These are phyloP conservation scores for Neurospora sp. DNA, from an alignment of 2,329 filamentous ascomycete genomes.

Conservation along the genomic window DNA sequence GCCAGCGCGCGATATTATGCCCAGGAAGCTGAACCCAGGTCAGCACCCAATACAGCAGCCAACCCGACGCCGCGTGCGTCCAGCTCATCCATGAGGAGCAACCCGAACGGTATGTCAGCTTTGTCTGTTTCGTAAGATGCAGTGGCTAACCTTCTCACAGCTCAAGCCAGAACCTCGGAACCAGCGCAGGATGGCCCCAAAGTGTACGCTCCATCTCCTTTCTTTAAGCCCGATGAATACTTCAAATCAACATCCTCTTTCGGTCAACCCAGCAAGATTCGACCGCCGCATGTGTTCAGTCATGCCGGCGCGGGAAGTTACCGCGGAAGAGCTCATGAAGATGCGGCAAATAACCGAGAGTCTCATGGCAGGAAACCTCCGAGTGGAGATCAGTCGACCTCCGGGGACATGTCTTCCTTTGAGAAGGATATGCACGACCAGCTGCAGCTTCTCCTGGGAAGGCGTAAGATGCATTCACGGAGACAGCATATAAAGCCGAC, in stretches of 20 bases:
- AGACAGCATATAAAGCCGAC: not conserved
- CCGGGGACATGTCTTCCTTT: constrained; percentile 6
- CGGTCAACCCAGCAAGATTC: not conserved
- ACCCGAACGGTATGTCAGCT: constrained; percentile 9
- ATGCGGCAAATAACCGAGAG: constrained; percentile 5
- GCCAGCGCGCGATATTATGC: constrained; percentile 14
- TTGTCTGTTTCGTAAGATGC: not conserved
- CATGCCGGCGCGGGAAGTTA: constrained; percentile 4
- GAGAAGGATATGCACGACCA: constrained; percentile 9
- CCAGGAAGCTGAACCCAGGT: constrained; percentile 8
- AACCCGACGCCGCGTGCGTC: constrained; percentile 1
- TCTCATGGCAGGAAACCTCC: constrained; percentile 12
- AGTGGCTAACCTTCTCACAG: constrained; percentile 1
- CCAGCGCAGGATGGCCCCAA: constrained; percentile 27
- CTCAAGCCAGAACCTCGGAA: constrained; percentile 12
- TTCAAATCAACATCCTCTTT: not conserved
- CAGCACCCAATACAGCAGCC: constrained; percentile 8
- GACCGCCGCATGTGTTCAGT: not conserved
- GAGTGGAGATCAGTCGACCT: constrained; percentile 17
- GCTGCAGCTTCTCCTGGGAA: constrained; percentile 13
- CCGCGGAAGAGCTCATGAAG: not conserved
- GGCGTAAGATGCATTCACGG: not conserved
- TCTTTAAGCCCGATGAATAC: not conserved
- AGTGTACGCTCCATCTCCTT: constrained; percentile 35
- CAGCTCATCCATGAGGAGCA: constrained; percentile 10